These are phyloP conservation scores for Verticillium alfalfae DNA, from an alignment of 2,329 filamentous ascomycete species.

Conservation along the genomic window DNA sequence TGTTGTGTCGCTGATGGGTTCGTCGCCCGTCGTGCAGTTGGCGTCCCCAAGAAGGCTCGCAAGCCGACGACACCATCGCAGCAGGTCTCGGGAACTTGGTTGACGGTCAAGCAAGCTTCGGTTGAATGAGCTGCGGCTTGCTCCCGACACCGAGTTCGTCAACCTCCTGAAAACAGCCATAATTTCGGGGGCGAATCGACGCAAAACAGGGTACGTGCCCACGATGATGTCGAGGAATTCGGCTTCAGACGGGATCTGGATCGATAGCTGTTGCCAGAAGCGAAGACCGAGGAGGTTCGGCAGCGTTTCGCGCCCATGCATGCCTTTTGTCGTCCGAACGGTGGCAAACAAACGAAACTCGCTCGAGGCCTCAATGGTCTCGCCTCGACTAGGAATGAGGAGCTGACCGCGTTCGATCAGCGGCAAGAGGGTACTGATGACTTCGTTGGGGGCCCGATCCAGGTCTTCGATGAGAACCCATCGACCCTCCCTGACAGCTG, in stretches of 20 bases:
- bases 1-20: conserved; percentile 66
- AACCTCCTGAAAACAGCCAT: conserved; percentile 54
- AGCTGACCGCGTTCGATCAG: conserved; percentile 90
- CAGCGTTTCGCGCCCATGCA: conserved; percentile 60
- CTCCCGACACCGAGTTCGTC: conserved; percentile 28
- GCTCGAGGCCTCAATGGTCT: conserved; percentile 74
- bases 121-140: conserved; percentile 29
- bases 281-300: conserved; percentile 76
- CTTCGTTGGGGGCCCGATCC: conserved; percentile 88
- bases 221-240: conserved; percentile 74
- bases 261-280: conserved; percentile 76
- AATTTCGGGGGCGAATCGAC: conserved; percentile 54
- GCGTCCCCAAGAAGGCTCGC: conserved; percentile 60
- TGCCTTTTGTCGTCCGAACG: conserved; percentile 69
- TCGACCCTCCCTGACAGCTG: conserved; percentile 85
- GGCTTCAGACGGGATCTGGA: conserved; percentile 57
- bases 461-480: conserved; percentile 98
- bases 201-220: conserved; percentile 64
- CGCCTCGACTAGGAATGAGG: conserved; percentile 81
- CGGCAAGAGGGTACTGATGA: conserved; percentile 87
- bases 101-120: conserved; percentile 43
- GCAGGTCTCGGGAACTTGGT: conserved; percentile 68
- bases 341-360: conserved; percentile 92
- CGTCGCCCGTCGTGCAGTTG: conserved; percentile 55
- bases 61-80: conserved; percentile 86